Conservation (phyloP, 306 rosid species). For the Begonia peltatifolia region DNA sequence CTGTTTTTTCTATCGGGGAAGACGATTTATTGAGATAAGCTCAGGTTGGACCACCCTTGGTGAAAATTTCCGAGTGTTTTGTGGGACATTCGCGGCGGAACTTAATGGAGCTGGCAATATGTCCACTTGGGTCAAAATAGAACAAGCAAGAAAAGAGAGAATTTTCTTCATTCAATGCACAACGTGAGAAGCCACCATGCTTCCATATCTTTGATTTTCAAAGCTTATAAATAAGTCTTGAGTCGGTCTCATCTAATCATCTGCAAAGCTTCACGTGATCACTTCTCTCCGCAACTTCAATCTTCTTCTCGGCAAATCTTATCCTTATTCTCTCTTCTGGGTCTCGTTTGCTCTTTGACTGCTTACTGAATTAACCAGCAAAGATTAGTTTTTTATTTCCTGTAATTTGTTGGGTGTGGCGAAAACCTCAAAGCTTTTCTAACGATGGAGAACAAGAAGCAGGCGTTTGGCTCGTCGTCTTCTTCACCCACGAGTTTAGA, state of each 20-base stretch:
- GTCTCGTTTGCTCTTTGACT: neutral
- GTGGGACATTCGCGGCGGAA: neutral
- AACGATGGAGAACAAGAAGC: conserved; percentile 42
- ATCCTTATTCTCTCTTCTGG: neutral
- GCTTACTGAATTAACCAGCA: conserved; percentile 10
- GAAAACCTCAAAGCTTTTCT: conserved; percentile 12
- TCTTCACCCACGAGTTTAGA: conserved; percentile 35
- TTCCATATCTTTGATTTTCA: too few relatives aligned
- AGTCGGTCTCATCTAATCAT: neutral
- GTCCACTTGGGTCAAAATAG: neutral
- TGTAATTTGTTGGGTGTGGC: too few relatives aligned
- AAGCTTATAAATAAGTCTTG: too few relatives aligned
- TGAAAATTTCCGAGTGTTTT: neutral
- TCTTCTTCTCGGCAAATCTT: neutral
- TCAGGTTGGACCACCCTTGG: too few relatives aligned
- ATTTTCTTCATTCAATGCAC: neutral
- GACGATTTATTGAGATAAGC: neutral
- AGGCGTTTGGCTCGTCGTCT: conserved; percentile 24
- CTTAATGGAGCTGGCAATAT: neutral
- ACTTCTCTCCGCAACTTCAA: neutral
- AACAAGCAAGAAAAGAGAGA: neutral
- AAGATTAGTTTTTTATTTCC: conserved; percentile 1
- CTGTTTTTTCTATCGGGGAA: too few relatives aligned
- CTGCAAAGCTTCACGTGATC: neutral
- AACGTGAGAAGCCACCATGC: too few relatives aligned